A percentile compares a stretch with the other conserved stretches of the same genome.
These are phyloP conservation scores for Hansenula lynferdii DNA, from an alignment of 1,139 yeast genomes.

Conservation along the genomic window DNA sequence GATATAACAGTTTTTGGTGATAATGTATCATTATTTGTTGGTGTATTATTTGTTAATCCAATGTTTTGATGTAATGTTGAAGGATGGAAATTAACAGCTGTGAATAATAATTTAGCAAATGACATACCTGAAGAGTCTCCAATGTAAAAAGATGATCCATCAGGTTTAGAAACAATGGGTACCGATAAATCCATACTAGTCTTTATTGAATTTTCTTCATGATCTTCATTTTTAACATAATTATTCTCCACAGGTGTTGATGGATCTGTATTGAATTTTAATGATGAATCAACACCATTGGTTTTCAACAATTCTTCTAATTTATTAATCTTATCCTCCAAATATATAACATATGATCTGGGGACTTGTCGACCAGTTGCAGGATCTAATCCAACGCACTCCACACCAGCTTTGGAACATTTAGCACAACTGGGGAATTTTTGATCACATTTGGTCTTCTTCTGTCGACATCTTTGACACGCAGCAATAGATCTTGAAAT, in stretches of 20 bases:
- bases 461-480: constrained; percentile 47
- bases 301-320: constrained; percentile 47
- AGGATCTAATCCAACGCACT: constrained; percentile 81
- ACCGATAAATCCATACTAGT: constrained; percentile 16
- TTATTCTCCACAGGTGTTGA: no score
- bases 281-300: no score
- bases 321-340: constrained; percentile 59
- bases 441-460: neutral
- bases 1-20: constrained; percentile 18
- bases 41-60: constrained; percentile 21
- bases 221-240: no score
- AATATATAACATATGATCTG: constrained; percentile 67
- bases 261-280: no score
- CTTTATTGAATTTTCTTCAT: constrained; percentile 17
- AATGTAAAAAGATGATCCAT: constrained; percentile 29
- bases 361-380: constrained; percentile 87
- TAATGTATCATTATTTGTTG: constrained; percentile 20
- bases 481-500: constrained; percentile 65
- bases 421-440: neutral
- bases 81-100: constrained; percentile 64
- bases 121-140: constrained; percentile 60
- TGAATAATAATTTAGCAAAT: constrained; percentile 69
- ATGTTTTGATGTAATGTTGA: constrained; percentile 22
- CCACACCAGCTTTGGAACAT: constrained; percentile 41
- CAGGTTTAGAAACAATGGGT: constrained; percentile 15